Evolutionary conservation across 306 rosid genomes (phyloP).

Genomic region (Cucumis sativus): DNA sequence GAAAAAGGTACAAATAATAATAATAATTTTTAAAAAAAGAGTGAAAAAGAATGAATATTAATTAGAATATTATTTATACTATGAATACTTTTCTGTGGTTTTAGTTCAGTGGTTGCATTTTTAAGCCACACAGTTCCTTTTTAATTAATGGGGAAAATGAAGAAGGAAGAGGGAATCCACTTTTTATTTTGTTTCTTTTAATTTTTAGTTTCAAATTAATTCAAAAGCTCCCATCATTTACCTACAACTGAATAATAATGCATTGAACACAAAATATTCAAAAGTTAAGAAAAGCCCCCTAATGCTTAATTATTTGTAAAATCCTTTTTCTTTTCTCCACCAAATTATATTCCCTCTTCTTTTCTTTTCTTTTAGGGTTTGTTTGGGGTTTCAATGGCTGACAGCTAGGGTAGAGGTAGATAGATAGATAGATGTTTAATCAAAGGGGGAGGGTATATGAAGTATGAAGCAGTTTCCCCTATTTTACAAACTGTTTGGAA

Average conservation of each 20-base stretch:
- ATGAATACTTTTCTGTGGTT: neutral
- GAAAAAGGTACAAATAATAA: neutral
- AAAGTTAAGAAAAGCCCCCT: neutral
- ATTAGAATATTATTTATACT: neutral
- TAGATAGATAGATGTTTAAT: neutral
- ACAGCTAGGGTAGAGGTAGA: neutral
- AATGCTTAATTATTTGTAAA: neutral
- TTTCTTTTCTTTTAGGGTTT: neutral
- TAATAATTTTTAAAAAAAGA: fast-evolving
- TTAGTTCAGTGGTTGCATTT: neutral
- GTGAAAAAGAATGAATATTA: neutral
- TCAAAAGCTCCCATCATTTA: neutral
- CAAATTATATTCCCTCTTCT: neutral
- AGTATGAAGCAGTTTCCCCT: neutral
- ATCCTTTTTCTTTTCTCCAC: neutral
- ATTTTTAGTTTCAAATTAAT: neutral
- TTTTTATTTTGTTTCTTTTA: neutral
- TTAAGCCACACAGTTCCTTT: neutral
- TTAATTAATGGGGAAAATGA: neutral
- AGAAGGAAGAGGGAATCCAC: neutral
- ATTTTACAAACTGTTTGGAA: neutral
- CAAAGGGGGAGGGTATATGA: too few relatives aligned
- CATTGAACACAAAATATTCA: neutral
- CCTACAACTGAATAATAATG: neutral
- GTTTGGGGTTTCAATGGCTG: neutral